A percentile compares a stretch with the other conserved stretches of the same genome.
Evolutionary conservation across 495 filamentous ascomycete genomes (phyloP).

Genomic region (Aspergillus ellipticus): DNA sequence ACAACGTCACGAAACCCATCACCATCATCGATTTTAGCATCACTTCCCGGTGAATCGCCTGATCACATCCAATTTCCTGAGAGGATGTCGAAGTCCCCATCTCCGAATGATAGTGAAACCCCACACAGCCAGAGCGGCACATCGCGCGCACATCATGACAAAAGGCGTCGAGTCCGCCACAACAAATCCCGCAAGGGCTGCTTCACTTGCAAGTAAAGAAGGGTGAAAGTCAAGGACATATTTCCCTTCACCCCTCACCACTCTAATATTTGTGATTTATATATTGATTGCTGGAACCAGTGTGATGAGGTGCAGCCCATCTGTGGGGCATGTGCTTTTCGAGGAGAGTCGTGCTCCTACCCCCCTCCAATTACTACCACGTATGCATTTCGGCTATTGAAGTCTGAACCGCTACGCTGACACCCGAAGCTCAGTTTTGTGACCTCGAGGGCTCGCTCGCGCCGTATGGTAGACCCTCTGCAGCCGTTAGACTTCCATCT

Average conservation of each 20-base stretch:
- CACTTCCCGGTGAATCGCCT: too few species aligned
- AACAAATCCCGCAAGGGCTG: constrained; percentile 7
- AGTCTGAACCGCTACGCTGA: background rate
- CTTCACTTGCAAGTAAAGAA: constrained; percentile 4
- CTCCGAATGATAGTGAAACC: background rate
- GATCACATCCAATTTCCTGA: too few species aligned
- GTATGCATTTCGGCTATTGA: background rate
- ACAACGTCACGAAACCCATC: too few species aligned
- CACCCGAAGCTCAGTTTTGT: background rate
- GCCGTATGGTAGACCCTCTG: background rate
- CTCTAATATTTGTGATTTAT: too few species aligned
- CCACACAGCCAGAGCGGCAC: background rate
- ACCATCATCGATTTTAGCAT: too few species aligned
- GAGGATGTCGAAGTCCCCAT: background rate
- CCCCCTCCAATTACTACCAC: background rate
- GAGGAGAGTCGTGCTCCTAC: background rate
- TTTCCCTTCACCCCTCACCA: too few species aligned
- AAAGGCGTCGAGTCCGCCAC: background rate
- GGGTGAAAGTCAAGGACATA: constrained; percentile 3
- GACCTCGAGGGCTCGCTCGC: background rate
- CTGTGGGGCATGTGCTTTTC: constrained; percentile 2
- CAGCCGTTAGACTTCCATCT: background rate
- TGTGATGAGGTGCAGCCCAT: constrained; percentile 6
- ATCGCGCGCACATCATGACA: background rate
- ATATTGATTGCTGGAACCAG: too few species aligned